Evolutionary conservation across 108 stramenopile genomes (phyloP).

Genomic region (Fragilaria radians): DNA sequence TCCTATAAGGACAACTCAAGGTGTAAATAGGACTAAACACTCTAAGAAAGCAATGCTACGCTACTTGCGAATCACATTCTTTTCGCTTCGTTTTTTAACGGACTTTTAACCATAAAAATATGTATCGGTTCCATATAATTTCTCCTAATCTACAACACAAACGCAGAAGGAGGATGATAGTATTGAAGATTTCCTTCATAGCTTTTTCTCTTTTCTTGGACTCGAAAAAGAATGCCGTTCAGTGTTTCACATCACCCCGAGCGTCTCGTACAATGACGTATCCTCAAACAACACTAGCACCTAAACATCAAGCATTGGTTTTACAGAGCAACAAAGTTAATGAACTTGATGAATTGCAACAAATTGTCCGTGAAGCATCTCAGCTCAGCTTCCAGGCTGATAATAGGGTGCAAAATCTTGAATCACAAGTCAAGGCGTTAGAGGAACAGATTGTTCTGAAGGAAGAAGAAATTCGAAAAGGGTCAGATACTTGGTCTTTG

Average conservation of each 20-base stretch:
- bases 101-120: too few species aligned
- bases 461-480: constrained; percentile 16
- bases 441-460: constrained; percentile 22
- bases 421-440: background rate
- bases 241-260: background rate
- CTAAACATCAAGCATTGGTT: background rate
- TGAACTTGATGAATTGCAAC: background rate
- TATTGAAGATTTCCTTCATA: too few species aligned
- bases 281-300: background rate
- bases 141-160: too few species aligned
- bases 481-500: constrained; percentile 19
- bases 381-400: background rate
- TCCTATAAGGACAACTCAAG: too few species aligned
- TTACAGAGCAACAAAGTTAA: background rate
- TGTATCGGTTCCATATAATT: too few species aligned
- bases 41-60: too few species aligned
- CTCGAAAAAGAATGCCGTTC: too few species aligned
- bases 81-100: too few species aligned
- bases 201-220: too few species aligned
- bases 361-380: background rate
- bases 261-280: background rate
- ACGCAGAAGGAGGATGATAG: too few species aligned
- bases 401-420: background rate
- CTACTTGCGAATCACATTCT: too few species aligned
- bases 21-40: too few species aligned